Percentiles rank a stretch among this genome's conserved stretches.
Conservation (phyloP, 2,329 filamentous ascomycete species). For the Cryphonectria carpinicola region DNA sequence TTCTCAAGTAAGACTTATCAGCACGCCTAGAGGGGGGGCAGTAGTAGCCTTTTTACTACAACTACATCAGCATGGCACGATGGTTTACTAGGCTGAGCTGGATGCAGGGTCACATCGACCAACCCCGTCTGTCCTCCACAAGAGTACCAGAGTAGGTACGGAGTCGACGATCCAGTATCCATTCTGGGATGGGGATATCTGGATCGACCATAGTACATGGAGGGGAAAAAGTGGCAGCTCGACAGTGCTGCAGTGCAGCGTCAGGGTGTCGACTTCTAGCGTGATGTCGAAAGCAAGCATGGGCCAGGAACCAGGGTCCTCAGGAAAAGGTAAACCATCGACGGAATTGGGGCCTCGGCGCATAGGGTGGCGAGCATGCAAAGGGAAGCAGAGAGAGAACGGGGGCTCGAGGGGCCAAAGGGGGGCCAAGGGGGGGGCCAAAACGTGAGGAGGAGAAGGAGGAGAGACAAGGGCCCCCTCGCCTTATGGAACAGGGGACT, state of each 20-base stretch:
- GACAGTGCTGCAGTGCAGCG: background rate
- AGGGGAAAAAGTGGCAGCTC: background rate
- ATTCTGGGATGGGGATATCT: constrained; percentile 2
- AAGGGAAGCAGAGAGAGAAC: too few species aligned
- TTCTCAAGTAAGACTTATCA: background rate
- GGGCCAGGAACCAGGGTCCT: background rate
- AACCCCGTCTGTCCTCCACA: background rate
- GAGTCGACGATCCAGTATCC: background rate
- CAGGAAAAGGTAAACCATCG: background rate
- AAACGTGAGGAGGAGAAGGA: background rate
- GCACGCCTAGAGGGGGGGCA: background rate
- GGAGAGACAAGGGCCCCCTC: background rate
- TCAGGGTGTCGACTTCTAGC: background rate
- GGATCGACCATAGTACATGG: background rate
- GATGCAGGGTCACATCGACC: background rate
- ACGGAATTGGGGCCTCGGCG: background rate
- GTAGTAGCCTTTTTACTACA: constrained; percentile 3
- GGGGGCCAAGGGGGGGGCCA: too few species aligned
- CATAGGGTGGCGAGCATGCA: background rate
- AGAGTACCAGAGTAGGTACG: background rate
- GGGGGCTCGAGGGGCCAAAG: too few species aligned
- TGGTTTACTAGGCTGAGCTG: background rate
- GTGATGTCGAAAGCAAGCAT: background rate
- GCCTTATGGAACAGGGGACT: background rate
- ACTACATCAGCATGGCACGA: background rate